Base-by-base conservation (phyloP, 2,329 filamentous ascomycete genomes). In the Phyllosticta paracitricarpa region DNA sequence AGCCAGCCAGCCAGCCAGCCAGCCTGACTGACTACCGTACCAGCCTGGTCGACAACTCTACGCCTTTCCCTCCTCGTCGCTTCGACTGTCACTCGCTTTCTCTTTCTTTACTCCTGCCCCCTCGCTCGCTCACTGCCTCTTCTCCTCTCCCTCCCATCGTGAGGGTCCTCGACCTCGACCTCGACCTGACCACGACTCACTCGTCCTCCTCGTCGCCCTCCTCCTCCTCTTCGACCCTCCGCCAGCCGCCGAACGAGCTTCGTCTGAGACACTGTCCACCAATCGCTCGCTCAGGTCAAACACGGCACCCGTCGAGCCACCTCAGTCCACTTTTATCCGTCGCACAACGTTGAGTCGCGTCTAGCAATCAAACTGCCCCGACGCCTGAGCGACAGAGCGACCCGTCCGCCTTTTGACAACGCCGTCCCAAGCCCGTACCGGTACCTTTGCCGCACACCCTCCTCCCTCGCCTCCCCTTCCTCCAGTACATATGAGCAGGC, bases 261-360 rank as follows among this genome's bases (percentile, higher is more conserved):
- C 60, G 55, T 54, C 60, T 61, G 59, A 61, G 59, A 61, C 59
- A 54, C 59, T 10, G 48, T 22, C 25, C 59, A 26, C 59, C 4
- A 53, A 55, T 48, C 56, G 52, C 56, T 57, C 54, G 25, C 51
- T 58, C 28, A 48, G 19, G 51, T 61, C 60, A 57, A 51, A 61
- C 59, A 57, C 48, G 59, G 55, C 59, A 54, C 59, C 48, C 59
- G 51, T 57, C 54, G 59, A 56, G 59, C 54, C 59, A 61, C 59
- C 59, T 61, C 59, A 61, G 59, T 61, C 60, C 60, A 61, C 60
- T 61, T 61, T 61, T 61, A 56, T 56, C 60, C 60, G 60, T 61
- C 60, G 60, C 60, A 61, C 60, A 61, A 55, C 60, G 59, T 61
- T 51, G 40, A 61, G 51, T 54, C 53, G 59, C 58, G 22, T 54